Base-by-base conservation (phyloP, 2,329 filamentous ascomycete species). In the Cytospora leucostoma region DNA sequence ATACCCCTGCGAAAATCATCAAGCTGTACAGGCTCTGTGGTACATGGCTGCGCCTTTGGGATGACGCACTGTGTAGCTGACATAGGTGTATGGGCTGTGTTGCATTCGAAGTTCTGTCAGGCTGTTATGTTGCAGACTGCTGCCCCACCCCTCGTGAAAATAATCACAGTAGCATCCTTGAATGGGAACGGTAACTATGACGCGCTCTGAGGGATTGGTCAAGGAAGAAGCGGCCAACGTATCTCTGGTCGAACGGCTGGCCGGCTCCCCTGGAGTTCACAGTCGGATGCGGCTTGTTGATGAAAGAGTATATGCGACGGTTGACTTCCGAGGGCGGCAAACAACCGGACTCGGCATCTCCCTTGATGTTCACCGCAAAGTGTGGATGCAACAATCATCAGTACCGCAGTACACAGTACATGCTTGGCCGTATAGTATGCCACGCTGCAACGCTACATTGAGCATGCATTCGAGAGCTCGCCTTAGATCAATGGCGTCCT, bases 1-100 rank as follows among this genome's bases (percentile, higher is more conserved):
- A 62, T n/a, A 53, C 61, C 63, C 63, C 54, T 55, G 63, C 50
- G 55, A 40, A 59, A 56, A 65, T 62, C 49, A 50, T 54, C 35
- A 33, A 53, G 50, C 49, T 34, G 33, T 21, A 19, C 51, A 38
- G 56, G 61, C 50, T 55, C 59, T 63, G 59, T 12, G 44, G 13
- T 47, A 49, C 55, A 34, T 56, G 53, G 56, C 56, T 37, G 19
- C 33, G 32, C 21, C 27, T n/a, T 27, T 21, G 7, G 13, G 21
- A 7, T 37, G 17, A 47, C 50, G 55, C 63, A 65, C 51, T 61
- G 59, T 54, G 59, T 55, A 61, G 59, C 40, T 50, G 59, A 50
- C 59, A 38, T 27, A 34, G 51, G 55, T 37, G 55, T 37, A 51
- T 49, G 32, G 59, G 55, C 19, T 47, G 44, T 47, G n/a, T 21